These are phyloP conservation scores for Exophiala spinifera DNA, from an alignment of 2,329 filamentous ascomycete species.

Conservation along the genomic window DNA sequence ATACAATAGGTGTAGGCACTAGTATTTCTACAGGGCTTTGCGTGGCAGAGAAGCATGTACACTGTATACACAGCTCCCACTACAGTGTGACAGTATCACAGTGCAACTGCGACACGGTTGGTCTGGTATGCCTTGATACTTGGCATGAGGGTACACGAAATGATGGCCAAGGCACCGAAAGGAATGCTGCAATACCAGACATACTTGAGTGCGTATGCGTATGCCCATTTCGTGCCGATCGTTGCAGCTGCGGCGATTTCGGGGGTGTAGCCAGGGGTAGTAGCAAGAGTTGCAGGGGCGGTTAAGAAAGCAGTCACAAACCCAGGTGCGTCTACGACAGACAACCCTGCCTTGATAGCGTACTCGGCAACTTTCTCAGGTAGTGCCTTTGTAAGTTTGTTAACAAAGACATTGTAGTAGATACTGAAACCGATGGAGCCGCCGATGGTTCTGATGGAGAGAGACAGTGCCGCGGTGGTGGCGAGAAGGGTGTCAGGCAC, in stretches of 20 bases:
- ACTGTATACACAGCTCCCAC: too few relatives aligned
- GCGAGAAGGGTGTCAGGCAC: slow-evolving; percentile 8
- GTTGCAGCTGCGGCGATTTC: background rate
- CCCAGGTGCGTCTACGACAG: background rate
- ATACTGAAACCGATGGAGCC: slow-evolving; percentile 14
- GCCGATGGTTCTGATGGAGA: slow-evolving; percentile 11
- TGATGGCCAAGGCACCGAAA: slow-evolving; percentile 16
- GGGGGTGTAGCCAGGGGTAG: background rate
- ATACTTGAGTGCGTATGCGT: slow-evolving; percentile 10
- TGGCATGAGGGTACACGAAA: slow-evolving; percentile 14
- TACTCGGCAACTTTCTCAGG: slow-evolving; percentile 8
- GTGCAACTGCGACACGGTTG: slow-evolving; percentile 18
- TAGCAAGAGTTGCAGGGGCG: background rate
- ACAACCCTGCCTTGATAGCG: slow-evolving; percentile 9
- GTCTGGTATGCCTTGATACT: slow-evolving; percentile 20
- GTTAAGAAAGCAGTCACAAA: slow-evolving; percentile 14
- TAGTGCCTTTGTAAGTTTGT: slow-evolving; percentile 5
- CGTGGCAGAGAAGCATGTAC: slow-evolving; percentile 79
- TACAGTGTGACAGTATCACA: too few relatives aligned
- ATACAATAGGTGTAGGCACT: too few relatives aligned
- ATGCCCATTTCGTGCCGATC: slow-evolving; percentile 11
- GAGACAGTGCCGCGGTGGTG: slow-evolving; percentile 7
- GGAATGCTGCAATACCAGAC: slow-evolving; percentile 12
- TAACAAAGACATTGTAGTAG: slow-evolving; percentile 15
- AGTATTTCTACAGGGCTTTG: slow-evolving; percentile 86